A percentile compares a stretch with the other conserved stretches of the same genome.
Conservation (phyloP, 306 rosid genomes). For the Vigna mungo region DNA sequence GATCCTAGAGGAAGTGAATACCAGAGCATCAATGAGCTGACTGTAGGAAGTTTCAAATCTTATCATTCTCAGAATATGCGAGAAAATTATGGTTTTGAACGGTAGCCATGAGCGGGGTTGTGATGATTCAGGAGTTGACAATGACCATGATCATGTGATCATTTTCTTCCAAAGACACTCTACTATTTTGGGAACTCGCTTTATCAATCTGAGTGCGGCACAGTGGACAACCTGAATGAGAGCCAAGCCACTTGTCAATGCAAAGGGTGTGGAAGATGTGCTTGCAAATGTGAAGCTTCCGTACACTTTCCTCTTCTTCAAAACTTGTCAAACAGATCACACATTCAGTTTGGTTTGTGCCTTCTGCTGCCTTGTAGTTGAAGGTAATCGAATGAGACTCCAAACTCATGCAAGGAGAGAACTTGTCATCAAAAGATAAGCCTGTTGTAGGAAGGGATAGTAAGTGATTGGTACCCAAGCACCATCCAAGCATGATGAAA, state of each 20-base stretch:
- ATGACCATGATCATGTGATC: constrained; percentile 28
- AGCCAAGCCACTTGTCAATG: constrained; percentile 52
- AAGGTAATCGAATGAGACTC: constrained; percentile 53
- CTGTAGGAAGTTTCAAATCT: constrained; percentile 12
- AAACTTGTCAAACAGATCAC: constrained; percentile 50
- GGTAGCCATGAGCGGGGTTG: not conserved
- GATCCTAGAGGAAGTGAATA: constrained; percentile 11
- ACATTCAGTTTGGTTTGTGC: constrained; percentile 46
- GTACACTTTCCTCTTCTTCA: constrained; percentile 47
- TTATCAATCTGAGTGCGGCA: constrained; percentile 51
- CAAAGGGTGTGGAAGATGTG: constrained; percentile 54
- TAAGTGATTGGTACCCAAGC: not conserved
- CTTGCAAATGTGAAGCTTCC: constrained; percentile 53
- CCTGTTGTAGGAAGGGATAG: constrained; percentile 35
- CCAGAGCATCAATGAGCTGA: constrained; percentile 13
- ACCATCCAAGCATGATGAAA: constrained; percentile 51
- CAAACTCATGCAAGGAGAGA: constrained; percentile 41
- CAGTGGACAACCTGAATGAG: constrained; percentile 54
- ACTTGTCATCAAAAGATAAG: constrained; percentile 36
- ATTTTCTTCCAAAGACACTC: constrained; percentile 30
- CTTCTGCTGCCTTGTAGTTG: constrained; percentile 34
- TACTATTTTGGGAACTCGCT: constrained; percentile 28
- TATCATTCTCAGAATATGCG: not conserved
- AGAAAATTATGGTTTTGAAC: not conserved
- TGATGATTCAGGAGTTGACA: constrained; percentile 34